Evolutionary conservation across 2,329 filamentous ascomycete genomes (phyloP), one percentile per base, ranked within the genome.

Genomic region (Septoria petroselini): DNA sequence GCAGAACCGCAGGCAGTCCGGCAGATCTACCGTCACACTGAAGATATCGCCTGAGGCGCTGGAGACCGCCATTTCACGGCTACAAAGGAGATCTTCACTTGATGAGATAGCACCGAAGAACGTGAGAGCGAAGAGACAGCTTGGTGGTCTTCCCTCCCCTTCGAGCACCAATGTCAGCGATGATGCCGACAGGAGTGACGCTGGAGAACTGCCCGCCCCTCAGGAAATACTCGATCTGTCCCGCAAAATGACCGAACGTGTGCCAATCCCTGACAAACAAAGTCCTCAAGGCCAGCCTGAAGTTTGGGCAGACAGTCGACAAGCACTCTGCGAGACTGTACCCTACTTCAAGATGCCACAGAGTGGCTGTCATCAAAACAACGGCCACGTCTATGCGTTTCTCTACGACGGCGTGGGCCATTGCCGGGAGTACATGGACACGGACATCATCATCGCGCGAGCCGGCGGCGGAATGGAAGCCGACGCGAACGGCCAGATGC

Each of bases 261-360:
- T 58, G 18, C 58, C 64, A 4, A 21, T 66, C 11, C 46, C n/a
- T 1, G 37, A 37, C 7, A 69, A 69, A 48, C 68, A 68, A 5
- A 40, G 58, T 3, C 68, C 73, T 5, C 39, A 45, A 14, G 64
- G 65, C 14, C 50, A 64, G 14, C 79, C 80, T 5, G 66, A 70
- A 8, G 76, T 81, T 0, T 85, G 80, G 79, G 74, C 82, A 0
- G 70, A 78, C 4, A 71, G 68, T 29, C 75, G 84, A 3, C 78
- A 82, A 50, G 76, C 77, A 11, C 68, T 89, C 0, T 85, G 80
- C 56, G 82, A 87, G 59, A 75, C 82, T 0, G 61, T 87, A 1
- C 74, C 77, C 0, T 85, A 82, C 66, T 88, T 80, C 65, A 77
- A 74, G 11, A 69, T 78, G 1, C 80, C 81, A 30, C 80, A 88